phyloP scores from a whole-genome alignment of 73 alveolate genomes.

The Paramecium biaurelia region DNA sequence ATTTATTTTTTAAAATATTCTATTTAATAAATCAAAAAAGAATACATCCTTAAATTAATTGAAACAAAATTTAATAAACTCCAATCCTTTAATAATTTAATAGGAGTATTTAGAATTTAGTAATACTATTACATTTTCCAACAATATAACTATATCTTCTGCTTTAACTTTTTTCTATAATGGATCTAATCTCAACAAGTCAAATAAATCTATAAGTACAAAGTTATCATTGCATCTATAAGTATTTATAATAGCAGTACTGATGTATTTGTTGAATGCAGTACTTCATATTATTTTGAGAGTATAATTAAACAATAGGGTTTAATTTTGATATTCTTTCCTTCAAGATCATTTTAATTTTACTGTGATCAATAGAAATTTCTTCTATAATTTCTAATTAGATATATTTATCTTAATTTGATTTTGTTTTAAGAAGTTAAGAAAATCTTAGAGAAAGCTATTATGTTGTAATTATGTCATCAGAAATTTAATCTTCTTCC shows the following conservation, averaged over 20 bases:
- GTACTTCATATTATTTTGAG: not conserved
- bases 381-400: not conserved
- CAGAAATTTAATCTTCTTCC: not conserved
- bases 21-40: not conserved
- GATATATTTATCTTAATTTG: not conserved
- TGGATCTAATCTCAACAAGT: not conserved
- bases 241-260: not conserved
- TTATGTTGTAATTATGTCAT: not conserved
- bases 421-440: not conserved
- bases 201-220: not conserved
- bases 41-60: not conserved
- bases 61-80: not conserved
- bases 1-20: not conserved
- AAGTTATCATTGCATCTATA: not conserved
- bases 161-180: not conserved
- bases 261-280: not conserved
- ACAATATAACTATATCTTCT: not conserved
- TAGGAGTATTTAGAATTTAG: not conserved
- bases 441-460: not conserved
- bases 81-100: not conserved
- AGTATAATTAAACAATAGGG: not conserved
- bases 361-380: not conserved
- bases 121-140: not conserved
- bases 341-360: not conserved
- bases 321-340: not conserved